Evolutionary conservation across 1,284 basidiomycete species (phyloP).

Genomic region (Pseudozyma flocculosa): DNA sequence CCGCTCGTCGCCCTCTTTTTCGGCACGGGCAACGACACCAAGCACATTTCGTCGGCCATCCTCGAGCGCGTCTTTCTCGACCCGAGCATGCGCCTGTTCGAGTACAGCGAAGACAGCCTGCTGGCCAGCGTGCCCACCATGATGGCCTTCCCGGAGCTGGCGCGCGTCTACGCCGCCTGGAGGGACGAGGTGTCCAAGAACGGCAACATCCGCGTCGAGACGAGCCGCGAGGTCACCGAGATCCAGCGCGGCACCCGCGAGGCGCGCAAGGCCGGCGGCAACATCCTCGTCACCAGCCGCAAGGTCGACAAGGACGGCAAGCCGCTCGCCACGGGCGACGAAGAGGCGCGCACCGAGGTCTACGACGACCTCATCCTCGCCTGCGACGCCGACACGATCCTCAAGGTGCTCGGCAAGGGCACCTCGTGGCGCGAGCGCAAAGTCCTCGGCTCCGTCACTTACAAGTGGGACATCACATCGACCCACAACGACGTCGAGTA

Average conservation of each 20-base stretch:
- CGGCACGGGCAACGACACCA: conserved; percentile 68
- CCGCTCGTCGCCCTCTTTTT: conserved; percentile 66
- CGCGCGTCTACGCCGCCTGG: conserved; percentile 64
- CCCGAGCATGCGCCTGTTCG: conserved; percentile 63
- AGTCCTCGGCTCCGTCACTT: conserved; percentile 67
- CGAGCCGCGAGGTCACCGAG: conserved; percentile 61
- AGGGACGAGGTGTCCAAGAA: conserved; percentile 60
- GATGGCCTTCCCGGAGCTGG: conserved; percentile 61
- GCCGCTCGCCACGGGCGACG: conserved; percentile 20
- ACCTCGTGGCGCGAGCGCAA: conserved; percentile 66
- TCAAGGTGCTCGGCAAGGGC: conserved; percentile 64
- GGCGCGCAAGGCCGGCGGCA: conserved; percentile 35
- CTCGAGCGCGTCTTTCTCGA: conserved; percentile 66
- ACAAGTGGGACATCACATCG: conserved; percentile 64
- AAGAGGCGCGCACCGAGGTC: conserved; percentile 57
- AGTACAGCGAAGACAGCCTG: conserved; percentile 48
- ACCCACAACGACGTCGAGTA: conserved; percentile 66
- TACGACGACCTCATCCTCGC: conserved; percentile 69
- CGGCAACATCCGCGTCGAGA: conserved; percentile 62
- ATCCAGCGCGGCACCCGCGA: conserved; percentile 53
- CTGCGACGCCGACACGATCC: conserved; percentile 66
- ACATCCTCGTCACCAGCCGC: conserved; percentile 37
- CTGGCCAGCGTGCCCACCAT: conserved; percentile 61
- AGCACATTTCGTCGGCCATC: conserved; percentile 66
- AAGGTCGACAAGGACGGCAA: conserved; percentile 33